A percentile compares a stretch with the other conserved stretches of the same genome.
phyloP scores from a whole-genome alignment of 1,284 basidiomycete genomes.

The Malassezia vespertilionis region DNA sequence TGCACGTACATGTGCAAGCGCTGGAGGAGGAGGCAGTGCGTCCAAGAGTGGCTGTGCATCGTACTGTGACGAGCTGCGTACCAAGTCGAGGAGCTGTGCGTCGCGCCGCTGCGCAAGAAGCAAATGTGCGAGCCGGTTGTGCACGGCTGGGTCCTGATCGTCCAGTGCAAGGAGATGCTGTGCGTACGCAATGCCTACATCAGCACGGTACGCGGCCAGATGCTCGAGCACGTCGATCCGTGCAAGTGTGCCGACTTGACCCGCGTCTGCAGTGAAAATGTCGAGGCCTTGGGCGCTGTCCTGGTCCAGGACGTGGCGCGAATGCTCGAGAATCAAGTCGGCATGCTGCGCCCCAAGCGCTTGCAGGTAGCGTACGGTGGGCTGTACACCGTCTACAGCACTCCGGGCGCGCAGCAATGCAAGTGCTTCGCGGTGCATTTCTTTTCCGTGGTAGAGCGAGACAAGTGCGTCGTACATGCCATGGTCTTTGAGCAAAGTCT shows the following conservation, averaged over 20 bases:
- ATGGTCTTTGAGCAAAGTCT: slow-evolving; percentile 68
- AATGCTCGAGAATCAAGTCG: slow-evolving; percentile 48
- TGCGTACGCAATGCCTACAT: slow-evolving; percentile 62
- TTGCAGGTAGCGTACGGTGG: slow-evolving; percentile 80
- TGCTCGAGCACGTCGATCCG: slow-evolving; percentile 44
- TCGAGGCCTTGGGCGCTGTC: slow-evolving; percentile 65
- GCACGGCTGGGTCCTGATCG: slow-evolving; percentile 61
- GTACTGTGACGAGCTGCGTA: slow-evolving; percentile 63
- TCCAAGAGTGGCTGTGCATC: slow-evolving; percentile 69
- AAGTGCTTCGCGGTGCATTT: slow-evolving; percentile 84
- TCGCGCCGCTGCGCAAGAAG: slow-evolving; percentile 56
- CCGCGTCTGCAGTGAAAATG: slow-evolving; percentile 80
- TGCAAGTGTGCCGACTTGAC: slow-evolving; percentile 59
- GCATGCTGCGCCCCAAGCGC: slow-evolving; percentile 56
- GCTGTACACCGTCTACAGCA: slow-evolving; percentile 63
- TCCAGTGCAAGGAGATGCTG: slow-evolving; percentile 71
- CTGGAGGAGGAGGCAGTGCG: slow-evolving; percentile 50
- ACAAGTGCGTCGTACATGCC: slow-evolving; percentile 86
- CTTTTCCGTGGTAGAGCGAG: slow-evolving; percentile 82
- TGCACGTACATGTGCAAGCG: slow-evolving; percentile 62
- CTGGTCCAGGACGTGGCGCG: slow-evolving; percentile 72
- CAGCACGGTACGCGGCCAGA: slow-evolving; percentile 60
- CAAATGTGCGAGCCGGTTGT: slow-evolving; percentile 75
- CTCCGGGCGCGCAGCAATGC: slow-evolving; percentile 62
- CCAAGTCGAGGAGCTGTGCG: slow-evolving; percentile 64